Percentiles rank a stretch among this genome's conserved stretches.
Conservation (phyloP, 139 green algal species). For the Volvox africanus region DNA sequence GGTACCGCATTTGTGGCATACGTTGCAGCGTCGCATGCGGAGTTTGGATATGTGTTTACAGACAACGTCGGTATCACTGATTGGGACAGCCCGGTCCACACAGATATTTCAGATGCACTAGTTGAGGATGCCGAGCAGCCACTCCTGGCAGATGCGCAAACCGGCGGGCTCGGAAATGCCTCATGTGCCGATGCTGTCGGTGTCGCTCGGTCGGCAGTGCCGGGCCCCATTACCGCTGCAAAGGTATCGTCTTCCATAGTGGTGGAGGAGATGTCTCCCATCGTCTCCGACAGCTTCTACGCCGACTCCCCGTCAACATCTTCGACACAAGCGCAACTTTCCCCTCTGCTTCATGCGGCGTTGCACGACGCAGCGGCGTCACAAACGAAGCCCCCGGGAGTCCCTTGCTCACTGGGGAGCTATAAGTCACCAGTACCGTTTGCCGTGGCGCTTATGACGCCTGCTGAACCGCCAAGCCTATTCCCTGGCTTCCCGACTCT, state of each 20-base stretch:
- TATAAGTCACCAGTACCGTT: background rate
- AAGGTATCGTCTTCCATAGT: background rate
- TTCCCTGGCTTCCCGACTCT: conserved; percentile 12
- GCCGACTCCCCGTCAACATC: too few relatives aligned
- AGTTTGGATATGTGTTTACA: background rate
- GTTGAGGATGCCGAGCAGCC: background rate
- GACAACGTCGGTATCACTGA: background rate
- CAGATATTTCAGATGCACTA: background rate
- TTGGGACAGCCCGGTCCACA: too few relatives aligned
- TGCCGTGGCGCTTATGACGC: background rate
- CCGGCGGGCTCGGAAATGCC: too few relatives aligned
- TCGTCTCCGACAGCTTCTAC: too few relatives aligned
- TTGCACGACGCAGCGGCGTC: background rate
- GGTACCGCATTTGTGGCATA: too few relatives aligned
- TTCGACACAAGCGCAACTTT: background rate
- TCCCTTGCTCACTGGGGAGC: background rate
- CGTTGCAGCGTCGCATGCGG: background rate
- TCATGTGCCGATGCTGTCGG: background rate
- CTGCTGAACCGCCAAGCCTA: background rate
- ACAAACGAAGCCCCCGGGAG: background rate
- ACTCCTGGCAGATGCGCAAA: background rate
- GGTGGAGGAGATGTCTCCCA: too few relatives aligned
- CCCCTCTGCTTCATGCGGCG: background rate
- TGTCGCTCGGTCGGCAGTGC: background rate
- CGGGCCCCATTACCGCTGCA: background rate